Percentiles rank a stretch among this genome's conserved stretches.
Conservation (phyloP, 202 grass and related monocot genomes). For the Zizania palustris region DNA sequence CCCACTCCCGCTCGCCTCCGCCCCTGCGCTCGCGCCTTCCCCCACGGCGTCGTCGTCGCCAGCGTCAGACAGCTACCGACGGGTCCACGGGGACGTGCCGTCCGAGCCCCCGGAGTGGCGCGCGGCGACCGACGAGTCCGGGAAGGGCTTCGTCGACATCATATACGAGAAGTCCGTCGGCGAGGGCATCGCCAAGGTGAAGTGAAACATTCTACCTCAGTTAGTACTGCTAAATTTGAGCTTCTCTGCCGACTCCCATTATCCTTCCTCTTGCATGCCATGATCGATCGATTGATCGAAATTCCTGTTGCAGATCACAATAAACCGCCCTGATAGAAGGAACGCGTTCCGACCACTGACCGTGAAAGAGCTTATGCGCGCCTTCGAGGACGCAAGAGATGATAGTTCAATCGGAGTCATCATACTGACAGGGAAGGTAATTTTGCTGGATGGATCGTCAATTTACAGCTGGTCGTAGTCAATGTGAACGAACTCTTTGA, state of each 20-base stretch:
- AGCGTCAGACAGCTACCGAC: conserved; percentile 60
- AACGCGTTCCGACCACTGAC: conserved; percentile 89
- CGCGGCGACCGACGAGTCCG: conserved; percentile 54
- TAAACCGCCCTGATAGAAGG: conserved; percentile 80
- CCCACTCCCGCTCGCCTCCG: conserved; percentile 26
- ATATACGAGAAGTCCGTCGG: conserved; percentile 82
- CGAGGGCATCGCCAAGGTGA: conserved; percentile 91
- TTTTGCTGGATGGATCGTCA: background rate
- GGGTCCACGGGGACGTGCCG: conserved; percentile 71
- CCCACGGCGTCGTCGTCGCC: conserved; percentile 39
- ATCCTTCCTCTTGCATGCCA: background rate
- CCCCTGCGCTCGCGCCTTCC: conserved; percentile 23
- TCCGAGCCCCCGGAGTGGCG: conserved; percentile 65
- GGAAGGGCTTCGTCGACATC: conserved; percentile 82
- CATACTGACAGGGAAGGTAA: conserved; percentile 81
- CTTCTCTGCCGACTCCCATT: background rate
- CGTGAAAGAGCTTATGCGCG: conserved; percentile 87
- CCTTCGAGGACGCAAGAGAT: conserved; percentile 85
- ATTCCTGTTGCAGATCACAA: conserved; percentile 66
- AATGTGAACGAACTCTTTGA: background rate
- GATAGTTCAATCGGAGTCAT: conserved; percentile 83
- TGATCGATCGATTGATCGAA: background rate
- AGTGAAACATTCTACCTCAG: conserved; percentile 17
- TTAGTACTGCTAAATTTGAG: background rate
- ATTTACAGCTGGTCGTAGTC: background rate